Conservation (phyloP, 768 basidiomycete genomes). For the Hygrophoropsis aurantiaca region DNA sequence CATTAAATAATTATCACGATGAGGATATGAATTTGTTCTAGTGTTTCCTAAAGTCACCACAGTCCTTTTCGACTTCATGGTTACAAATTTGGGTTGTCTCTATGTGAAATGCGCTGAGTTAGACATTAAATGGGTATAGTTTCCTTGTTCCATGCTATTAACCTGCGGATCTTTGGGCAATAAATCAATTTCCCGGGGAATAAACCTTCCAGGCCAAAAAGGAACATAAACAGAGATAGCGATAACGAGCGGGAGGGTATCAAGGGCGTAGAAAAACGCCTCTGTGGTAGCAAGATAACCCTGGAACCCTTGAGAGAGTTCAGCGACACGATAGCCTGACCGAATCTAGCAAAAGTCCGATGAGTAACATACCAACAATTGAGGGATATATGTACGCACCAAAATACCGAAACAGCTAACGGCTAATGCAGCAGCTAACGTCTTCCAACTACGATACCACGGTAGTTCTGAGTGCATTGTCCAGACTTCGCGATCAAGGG, state of each 20-base stretch:
- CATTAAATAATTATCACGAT: too few species aligned
- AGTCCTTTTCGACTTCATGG: too few species aligned
- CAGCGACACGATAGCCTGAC: constrained; percentile 58
- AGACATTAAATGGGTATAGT: constrained; percentile 26
- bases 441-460: constrained; percentile 61
- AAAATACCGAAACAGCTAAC: constrained; percentile 64
- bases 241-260: constrained; percentile 65
- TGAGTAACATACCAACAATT: background rate
- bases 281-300: constrained; percentile 60
- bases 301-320: constrained; percentile 62
- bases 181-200: constrained; percentile 15
- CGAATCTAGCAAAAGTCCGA: constrained; percentile 47
- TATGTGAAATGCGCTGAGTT: too few species aligned
- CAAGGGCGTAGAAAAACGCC: constrained; percentile 62
- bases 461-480: constrained; percentile 30
- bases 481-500: constrained; percentile 41
- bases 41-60: too few species aligned
- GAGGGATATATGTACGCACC: constrained; percentile 35
- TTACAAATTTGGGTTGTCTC: too few species aligned
- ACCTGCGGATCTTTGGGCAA: background rate
- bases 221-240: constrained; percentile 54
- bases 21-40: too few species aligned
- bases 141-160: constrained; percentile 30
- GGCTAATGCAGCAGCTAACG: constrained; percentile 48
- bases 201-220: constrained; percentile 69